Base-by-base conservation (phyloP, 371 early-diverging fungal genomes). In the Conidiobolus incongruus region DNA sequence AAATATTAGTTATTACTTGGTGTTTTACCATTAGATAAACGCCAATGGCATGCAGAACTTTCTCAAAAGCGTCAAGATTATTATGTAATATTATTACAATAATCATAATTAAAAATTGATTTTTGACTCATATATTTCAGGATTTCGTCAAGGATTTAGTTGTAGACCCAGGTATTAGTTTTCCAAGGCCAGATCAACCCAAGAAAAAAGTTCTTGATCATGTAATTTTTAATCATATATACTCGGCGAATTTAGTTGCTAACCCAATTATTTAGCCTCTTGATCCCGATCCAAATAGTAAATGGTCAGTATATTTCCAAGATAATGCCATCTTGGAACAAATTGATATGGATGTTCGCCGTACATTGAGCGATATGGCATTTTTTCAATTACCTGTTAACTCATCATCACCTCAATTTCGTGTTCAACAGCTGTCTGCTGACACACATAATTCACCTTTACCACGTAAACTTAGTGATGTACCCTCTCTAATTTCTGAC, bases 291-390 rank as follows among this genome's bases (percentile, higher is more conserved):
- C 55, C 52, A 15, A 53, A 50, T 37, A 62, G 59, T 8, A 59
- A 58, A 55, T 68, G 73, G 71, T 60, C 63, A 2, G 47, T 49
- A 10, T 69, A 65, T 53, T 63, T 66, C 40, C 56, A 65, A 41
- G 72, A 74, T 51, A 70, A 70, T 47, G 46, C 50, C 17, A 65
- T 67, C 21, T 48, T 78, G 33, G 82, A 81, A 36, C 82, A 82
- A 54, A 83, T 86, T 20, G 81, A 82, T 56, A 80, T 77, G 51
- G 87, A 86, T 51, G 72, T 80, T 10, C 49, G 80, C 38, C 65
- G 87, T 23, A 86, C 87, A 8, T 54, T 81, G 45, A 79, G 83
- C 4, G 86, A 85, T 50, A 63, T 82, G 48, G 72, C 75, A 1
- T 81, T 82, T 52, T 82, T 85, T 46, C 86, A 81, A 47, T 55